Evolutionary conservation across 2,329 filamentous ascomycete species (phyloP), one percentile per base, ranked within the genome.

Genomic region (Microsporum canis): DNA sequence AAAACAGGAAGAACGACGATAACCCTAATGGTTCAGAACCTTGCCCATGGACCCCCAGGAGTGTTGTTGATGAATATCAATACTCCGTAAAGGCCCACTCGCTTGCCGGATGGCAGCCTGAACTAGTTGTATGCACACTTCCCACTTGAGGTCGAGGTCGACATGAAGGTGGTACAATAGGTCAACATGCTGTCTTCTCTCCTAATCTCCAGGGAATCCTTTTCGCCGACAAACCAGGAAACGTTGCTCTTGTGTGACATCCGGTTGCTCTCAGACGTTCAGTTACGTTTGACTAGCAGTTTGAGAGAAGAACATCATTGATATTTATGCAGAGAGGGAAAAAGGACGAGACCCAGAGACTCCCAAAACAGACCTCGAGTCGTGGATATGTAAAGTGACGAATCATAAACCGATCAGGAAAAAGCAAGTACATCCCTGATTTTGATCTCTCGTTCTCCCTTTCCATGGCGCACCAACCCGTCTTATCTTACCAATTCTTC

Each of bases 201-300:
- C 6, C 31, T 36, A 17, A 34, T 55, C 51, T 55, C 31, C 51
- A 55, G 51, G 51, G 31, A 55, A 36, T n/a, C 33, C n/a, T 55
- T 23, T 31, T 29, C 33, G 51, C n/a, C 51, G 51, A 31, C 51
- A 55, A 55, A 36, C 51, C 29, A 55, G 51, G 51, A 55, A 55
- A 55, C 51, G 51, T 36, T 55, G 51, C 51, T 36, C 51, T 43
- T 55, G 51, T 55, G 51, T 55, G 29, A 55, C 51, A 36, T 10
- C 51, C 14, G 51, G 51, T 55, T 23, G 5, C 51, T 55, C 51
- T 55, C 51, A 55, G 33, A 55, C n/a, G 14, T 27, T n/a, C 51
- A 36, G 51, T 55, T 36, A 55, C 51, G 51, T 55, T 55, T 55
- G 51, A 55, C 51, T 36, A 55, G 17, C 31, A 55, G 17, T n/a